A percentile compares a stretch with the other conserved stretches of the same genome.
Evolutionary conservation across 2,329 filamentous ascomycete species (phyloP).

Genomic region (Talaromyces funiculosus): DNA sequence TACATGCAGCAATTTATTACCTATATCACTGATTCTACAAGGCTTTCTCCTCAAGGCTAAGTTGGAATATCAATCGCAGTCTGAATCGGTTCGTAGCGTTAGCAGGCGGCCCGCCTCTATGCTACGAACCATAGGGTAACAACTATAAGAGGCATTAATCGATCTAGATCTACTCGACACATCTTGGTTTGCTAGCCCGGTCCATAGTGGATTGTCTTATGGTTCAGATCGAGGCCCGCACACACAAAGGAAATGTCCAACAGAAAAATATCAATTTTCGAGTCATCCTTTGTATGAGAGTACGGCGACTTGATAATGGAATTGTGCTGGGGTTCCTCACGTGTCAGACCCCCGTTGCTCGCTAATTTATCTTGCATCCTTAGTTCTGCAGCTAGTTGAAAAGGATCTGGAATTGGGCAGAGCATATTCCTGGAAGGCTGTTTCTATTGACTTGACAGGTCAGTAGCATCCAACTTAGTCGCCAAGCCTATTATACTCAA

Average conservation of each 20-base stretch:
- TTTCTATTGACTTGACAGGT: neutral
- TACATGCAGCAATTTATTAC: neutral
- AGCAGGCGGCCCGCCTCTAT: neutral
- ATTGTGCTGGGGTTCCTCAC: neutral
- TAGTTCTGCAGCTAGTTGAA: neutral
- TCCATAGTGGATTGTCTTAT: neutral
- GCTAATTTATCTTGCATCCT: neutral
- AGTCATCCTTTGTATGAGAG: neutral
- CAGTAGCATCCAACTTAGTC: neutral
- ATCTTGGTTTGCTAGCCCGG: neutral
- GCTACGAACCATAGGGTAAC: neutral
- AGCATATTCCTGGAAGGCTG: neutral
- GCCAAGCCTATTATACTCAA: neutral
- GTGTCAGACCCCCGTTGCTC: neutral
- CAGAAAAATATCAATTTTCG: neutral
- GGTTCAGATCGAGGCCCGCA: neutral
- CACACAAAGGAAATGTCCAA: neutral
- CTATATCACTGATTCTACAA: neutral
- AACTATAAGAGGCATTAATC: neutral
- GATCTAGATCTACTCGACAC: neutral
- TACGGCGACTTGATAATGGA: neutral
- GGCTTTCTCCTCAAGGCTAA: neutral
- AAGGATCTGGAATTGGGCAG: neutral
- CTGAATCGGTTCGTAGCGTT: neutral
- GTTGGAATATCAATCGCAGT: neutral